Evolutionary conservation across 1,284 basidiomycete genomes (phyloP).

Genomic region (Filobasidium uniguttulatum): DNA sequence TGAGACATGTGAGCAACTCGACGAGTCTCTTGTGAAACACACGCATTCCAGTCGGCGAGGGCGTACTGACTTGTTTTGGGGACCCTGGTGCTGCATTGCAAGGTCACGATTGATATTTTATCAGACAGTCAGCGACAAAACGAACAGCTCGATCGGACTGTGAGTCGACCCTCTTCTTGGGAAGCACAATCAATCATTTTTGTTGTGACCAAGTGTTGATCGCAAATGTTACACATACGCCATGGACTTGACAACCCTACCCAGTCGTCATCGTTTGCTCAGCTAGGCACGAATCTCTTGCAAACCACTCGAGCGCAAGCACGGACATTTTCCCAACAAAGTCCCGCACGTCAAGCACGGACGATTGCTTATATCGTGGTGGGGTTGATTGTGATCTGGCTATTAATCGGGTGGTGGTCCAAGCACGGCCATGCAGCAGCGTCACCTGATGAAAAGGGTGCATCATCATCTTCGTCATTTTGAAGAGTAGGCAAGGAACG

Average conservation of each 20-base stretch:
- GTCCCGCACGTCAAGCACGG: slow-evolving; percentile 10
- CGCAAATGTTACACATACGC: no score
- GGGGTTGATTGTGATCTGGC: slow-evolving; percentile 7
- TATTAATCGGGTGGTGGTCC: slow-evolving; percentile 8
- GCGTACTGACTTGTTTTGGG: neutral
- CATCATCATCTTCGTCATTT: no score
- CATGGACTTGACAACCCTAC: no score
- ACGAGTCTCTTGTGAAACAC: slow-evolving; percentile 12
- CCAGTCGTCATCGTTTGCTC: slow-evolving; percentile 11
- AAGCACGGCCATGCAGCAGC: no score
- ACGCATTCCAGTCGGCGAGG: neutral
- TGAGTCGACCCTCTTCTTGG: neutral
- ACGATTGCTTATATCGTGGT: slow-evolving; percentile 14
- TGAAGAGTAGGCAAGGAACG: no score
- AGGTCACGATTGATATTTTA: slow-evolving; percentile 9
- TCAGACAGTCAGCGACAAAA: slow-evolving; percentile 12
- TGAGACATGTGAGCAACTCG: slow-evolving; percentile 33
- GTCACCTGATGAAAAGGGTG: no score
- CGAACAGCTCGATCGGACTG: slow-evolving; percentile 11
- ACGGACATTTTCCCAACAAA: slow-evolving; percentile 13
- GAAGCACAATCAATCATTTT: neutral
- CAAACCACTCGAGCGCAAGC: slow-evolving; percentile 15
- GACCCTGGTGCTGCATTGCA: neutral
- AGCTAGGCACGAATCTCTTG: slow-evolving; percentile 14
- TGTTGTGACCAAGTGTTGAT: no score